Evolutionary conservation across 164 flowering plant species (phyloP).

Genomic region (Berberis vulgaris): DNA sequence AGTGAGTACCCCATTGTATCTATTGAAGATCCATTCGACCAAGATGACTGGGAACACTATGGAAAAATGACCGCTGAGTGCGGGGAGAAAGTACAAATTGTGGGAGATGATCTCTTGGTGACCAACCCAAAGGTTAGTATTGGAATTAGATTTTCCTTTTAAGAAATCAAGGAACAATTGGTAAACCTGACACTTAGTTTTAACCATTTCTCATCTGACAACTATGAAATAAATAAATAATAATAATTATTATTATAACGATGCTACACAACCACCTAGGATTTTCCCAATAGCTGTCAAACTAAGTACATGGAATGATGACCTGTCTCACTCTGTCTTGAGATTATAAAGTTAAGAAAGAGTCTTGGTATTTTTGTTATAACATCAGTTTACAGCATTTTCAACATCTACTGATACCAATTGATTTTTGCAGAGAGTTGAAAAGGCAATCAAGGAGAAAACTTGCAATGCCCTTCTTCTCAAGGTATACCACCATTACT

Average conservation of each 20-base stretch:
- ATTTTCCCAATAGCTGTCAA: too few relatives aligned
- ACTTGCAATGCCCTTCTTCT: slow-evolving; percentile 55
- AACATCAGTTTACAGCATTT: not conserved
- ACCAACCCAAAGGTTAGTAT: slow-evolving; percentile 30
- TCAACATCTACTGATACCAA: not conserved
- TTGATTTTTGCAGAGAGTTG: slow-evolving; percentile 30
- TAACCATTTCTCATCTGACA: too few relatives aligned
- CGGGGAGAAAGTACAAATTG: slow-evolving; percentile 33
- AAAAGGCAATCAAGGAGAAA: slow-evolving; percentile 53
- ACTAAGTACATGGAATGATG: not conserved
- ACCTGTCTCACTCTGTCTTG: not conserved
- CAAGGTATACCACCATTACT: slow-evolving; percentile 30
- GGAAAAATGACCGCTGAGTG: slow-evolving; percentile 30
- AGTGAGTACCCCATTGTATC: slow-evolving; percentile 34
- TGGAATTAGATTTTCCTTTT: not conserved
- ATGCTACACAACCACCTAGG: too few relatives aligned
- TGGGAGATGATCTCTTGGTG: slow-evolving; percentile 36
- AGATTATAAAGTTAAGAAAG: too few relatives aligned
- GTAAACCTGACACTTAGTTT: not conserved
- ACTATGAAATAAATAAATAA: too few relatives aligned
- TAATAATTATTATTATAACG: too few relatives aligned
- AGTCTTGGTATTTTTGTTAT: too few relatives aligned
- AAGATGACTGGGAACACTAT: slow-evolving; percentile 39
- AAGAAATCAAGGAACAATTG: not conserved
- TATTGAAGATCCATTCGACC: slow-evolving; percentile 37